Base-by-base conservation (phyloP, 2,329 filamentous ascomycete genomes). In the Beauveria pseudobassiana region DNA sequence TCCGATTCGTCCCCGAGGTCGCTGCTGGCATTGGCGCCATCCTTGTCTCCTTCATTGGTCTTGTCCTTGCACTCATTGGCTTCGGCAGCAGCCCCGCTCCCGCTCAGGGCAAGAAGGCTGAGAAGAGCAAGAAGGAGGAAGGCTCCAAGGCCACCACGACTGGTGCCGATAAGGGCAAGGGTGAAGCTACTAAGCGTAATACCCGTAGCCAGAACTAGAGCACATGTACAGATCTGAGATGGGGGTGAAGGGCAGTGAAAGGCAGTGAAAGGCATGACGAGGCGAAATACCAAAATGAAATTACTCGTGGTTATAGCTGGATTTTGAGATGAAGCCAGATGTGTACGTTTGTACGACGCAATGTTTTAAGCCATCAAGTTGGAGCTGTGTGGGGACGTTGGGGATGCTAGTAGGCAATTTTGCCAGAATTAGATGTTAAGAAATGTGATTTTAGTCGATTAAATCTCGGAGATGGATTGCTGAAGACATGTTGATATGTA, bases 1-100 rank as follows among this genome's bases (percentile, higher is more conserved):
- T 93, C 78, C 90, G 91, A 80, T 90, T 91, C 69, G 90, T 97
- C 66, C 95, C 95, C 67, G 95, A 97, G 79, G 88, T 96, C 69
- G 91, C 92, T 65, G 92, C 87, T 72, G 90, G 86, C 71, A 79
- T 96, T 71, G 89, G 81, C 71, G 89, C 87, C 67, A 74, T 92
- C 66, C 73, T 87, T 51, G 78, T 91, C 62, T 86, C 88, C 54
- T 72, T 95, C 67, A 73, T 96, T 64, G 85, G 88, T 67, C 69
- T 96, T 65, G 76, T 96, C 66, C 77, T 89, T 65, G 82, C 85
- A 68, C 77, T 89, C 65, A 75, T 93, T 69, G 81, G 84, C 67
- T 75, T 85, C 65, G 85, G 86, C 69, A 81, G 84, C 62, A 79
- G 90, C 49, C 83, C 89, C 51, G 84, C 89, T 66, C 84, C 87